Evolutionary conservation across 345 rosid species (phyloP), one percentile per base, ranked within the genome.

Genomic region (Anacardium occidentale): DNA sequence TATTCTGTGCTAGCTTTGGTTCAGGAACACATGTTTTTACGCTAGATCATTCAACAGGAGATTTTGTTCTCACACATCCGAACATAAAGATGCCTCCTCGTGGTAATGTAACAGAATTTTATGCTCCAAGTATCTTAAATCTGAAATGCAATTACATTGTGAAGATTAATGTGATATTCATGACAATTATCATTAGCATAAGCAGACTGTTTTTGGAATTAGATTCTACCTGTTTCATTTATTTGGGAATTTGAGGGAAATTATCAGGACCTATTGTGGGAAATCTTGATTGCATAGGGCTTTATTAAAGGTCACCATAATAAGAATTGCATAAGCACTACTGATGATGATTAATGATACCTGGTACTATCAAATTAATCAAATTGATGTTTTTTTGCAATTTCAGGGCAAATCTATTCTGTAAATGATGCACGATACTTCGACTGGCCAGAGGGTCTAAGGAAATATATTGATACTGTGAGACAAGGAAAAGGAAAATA

Each of bases 11-110:
- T 64, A 91, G 82, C 78, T 86, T 91, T 83, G 98, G 98, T 72
- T 91, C 97, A 1, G 98, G 98, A 71, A 84, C 97, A 55, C 96
- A 94, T 77, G 96, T 96, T 60, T 94, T 91, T 81, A 91, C 93
- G 17, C 78, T 94, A 65, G 98, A 91, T 77, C 97, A 74, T 71
- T 85, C 91, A 5, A 91, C 94, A 0, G 97, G 97, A 55, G 97
- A 94, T 81, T 91, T 91, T 40, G 84, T 94, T 82, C 90, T 89
- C 66, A 88, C 98, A 21, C 97, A 91, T 75, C 93, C 79, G 10
- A 81, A 75, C 83, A 82, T 94, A 22, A 88, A 82, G 78, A 88
- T 94, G 82, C 98, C 97, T 72, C 74, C 85, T 73, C 89, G 89
- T 86, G 97, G 98, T 93, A 84, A 81, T 13, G 6, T 50, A 10